phyloP scores from a whole-genome alignment of 208 protist species.

The Trypanosoma platydactyli region DNA sequence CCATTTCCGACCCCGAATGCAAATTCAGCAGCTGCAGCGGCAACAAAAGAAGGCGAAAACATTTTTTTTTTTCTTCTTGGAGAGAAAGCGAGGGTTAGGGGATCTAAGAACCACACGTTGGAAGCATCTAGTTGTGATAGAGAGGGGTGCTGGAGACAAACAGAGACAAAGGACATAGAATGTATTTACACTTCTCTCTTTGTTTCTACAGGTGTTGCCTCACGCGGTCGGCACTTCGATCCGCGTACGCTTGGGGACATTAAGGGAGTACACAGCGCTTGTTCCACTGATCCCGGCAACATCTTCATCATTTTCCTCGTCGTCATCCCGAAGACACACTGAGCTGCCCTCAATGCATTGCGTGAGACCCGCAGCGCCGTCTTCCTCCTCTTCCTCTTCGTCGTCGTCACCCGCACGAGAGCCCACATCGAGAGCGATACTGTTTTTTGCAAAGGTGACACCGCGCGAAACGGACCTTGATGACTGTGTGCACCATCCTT shows the following conservation, averaged over 20 bases:
- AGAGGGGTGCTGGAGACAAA: not conserved
- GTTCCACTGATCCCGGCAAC: constrained; percentile 38
- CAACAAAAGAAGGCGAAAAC: no score
- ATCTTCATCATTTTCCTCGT: constrained; percentile 17
- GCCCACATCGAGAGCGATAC: constrained; percentile 50
- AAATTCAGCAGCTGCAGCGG: no score
- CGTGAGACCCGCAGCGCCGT: constrained; percentile 10
- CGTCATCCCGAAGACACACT: constrained; percentile 23
- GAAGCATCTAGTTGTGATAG: not conserved
- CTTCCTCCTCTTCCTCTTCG: constrained; percentile 13
- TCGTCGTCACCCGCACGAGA: constrained; percentile 1
- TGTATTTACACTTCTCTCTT: constrained; percentile 12
- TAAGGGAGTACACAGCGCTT: constrained; percentile 59
- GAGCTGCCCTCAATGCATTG: constrained; percentile 14
- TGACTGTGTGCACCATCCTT: constrained; percentile 15
- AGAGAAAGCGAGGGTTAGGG: not conserved
- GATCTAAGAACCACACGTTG: constrained; percentile 1
- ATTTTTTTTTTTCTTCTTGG: no score
- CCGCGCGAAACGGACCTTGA: constrained; percentile 39
- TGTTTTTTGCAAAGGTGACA: constrained; percentile 62
- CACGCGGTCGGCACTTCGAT: constrained; percentile 37
- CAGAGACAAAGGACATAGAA: not conserved
- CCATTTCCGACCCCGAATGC: not conserved
- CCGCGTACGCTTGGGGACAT: constrained; percentile 27
- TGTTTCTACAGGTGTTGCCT: constrained; percentile 30